Conservation (phyloP, 2,329 filamentous ascomycete species). For the Phyllosticta citribraziliensis region DNA sequence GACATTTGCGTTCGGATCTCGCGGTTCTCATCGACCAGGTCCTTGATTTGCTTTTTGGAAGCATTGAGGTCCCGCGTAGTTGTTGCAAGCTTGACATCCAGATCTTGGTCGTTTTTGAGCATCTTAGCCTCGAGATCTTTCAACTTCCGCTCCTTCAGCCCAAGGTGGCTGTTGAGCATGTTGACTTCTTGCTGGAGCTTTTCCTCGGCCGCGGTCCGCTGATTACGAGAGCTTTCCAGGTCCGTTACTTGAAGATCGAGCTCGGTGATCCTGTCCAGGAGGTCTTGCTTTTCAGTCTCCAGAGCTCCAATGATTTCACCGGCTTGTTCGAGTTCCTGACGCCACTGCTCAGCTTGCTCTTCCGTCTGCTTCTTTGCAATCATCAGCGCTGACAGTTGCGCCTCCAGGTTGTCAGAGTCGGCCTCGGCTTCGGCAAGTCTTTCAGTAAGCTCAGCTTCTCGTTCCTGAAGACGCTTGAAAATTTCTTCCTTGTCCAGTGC, state of each 20-base stretch:
- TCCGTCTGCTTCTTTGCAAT: conserved; percentile 83
- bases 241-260: conserved; percentile 64
- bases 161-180: conserved; percentile 83
- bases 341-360: conserved; percentile 68
- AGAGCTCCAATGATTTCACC: conserved; percentile 75
- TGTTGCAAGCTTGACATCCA: conserved; percentile 71
- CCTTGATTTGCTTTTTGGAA: conserved; percentile 63
- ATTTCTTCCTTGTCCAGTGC: conserved; percentile 98
- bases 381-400: conserved; percentile 82
- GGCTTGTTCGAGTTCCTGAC: conserved; percentile 82
- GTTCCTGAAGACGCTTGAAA: conserved; percentile 85
- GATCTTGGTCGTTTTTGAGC: conserved; percentile 75
- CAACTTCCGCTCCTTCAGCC: conserved; percentile 79
- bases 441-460: conserved; percentile 86
- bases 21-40: conserved; percentile 69
- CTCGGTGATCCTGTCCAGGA: conserved; percentile 56
- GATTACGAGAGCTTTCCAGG: conserved; percentile 58
- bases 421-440: conserved; percentile 86
- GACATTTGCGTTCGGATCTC: conserved; percentile 76
- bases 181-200: conserved; percentile 73
- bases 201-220: conserved; percentile 67
- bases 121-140: conserved; percentile 79
- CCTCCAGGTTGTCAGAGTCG: conserved; percentile 88
- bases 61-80: conserved; percentile 71
- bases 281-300: conserved; percentile 73